Conservation (phyloP, 345 rosid species). For the Nasturtium officinale region DNA sequence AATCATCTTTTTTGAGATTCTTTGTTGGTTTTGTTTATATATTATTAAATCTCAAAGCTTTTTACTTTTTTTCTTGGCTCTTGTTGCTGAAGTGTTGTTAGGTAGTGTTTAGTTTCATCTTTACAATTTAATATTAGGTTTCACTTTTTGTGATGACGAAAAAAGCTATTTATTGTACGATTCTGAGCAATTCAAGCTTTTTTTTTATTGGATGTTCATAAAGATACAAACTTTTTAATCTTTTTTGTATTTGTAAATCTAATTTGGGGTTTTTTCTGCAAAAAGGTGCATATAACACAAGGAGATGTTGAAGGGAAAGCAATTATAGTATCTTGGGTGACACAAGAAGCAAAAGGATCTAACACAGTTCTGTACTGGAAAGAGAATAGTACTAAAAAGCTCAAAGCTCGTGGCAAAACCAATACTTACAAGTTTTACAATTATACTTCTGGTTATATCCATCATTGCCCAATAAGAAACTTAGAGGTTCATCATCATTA, state of each 20-base stretch:
- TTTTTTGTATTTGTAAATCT: neutral
- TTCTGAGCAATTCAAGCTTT: neutral
- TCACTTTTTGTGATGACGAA: constrained; percentile 8
- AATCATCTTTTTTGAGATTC: neutral
- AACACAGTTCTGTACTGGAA: constrained; percentile 70
- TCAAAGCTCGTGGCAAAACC: constrained; percentile 53
- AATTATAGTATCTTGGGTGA: constrained; percentile 93
- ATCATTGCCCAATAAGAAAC: constrained; percentile 70
- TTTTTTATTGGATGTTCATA: constrained; percentile 13
- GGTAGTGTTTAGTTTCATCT: constrained; percentile 15
- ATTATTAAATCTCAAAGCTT: constrained; percentile 14
- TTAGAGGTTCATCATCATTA: constrained; percentile 52
- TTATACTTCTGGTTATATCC: constrained; percentile 84
- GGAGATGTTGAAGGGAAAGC: constrained; percentile 83
- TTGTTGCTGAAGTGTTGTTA: constrained; percentile 4
- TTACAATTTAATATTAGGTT: neutral
- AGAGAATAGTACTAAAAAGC: constrained; percentile 48
- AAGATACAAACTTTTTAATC: neutral
- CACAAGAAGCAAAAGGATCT: constrained; percentile 67
- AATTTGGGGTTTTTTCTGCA: neutral
- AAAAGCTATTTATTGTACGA: neutral
- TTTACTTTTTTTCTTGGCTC: neutral
- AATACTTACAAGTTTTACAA: constrained; percentile 57
- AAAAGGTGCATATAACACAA: constrained; percentile 84
- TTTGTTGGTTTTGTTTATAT: constrained; percentile 15